These are phyloP conservation scores for Hypoxylon fragiforme DNA, from an alignment of 495 filamentous ascomycete genomes.

Conservation along the genomic window DNA sequence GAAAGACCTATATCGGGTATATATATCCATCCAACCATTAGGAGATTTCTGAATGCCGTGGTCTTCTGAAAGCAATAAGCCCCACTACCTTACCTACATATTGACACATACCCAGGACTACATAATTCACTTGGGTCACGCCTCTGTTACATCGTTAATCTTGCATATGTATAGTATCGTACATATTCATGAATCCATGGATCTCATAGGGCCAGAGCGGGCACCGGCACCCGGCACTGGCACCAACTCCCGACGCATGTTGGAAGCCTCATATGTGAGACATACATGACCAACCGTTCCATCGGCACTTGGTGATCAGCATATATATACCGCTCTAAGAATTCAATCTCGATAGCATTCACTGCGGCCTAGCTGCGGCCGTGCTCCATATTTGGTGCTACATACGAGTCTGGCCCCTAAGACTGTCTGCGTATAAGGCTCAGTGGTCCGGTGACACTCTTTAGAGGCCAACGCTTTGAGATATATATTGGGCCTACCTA, in stretches of 20 bases:
- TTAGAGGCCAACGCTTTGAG: neutral
- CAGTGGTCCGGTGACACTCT: neutral
- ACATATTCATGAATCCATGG: neutral
- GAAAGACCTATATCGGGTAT: neutral
- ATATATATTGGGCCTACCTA: neutral
- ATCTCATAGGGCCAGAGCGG: neutral
- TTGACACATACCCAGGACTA: neutral
- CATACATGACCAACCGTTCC: conserved; percentile 22
- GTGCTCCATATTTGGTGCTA: conserved; percentile 22
- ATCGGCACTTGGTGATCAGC: conserved; percentile 26
- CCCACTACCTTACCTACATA: neutral
- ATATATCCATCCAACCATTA: neutral
- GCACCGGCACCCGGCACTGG: neutral
- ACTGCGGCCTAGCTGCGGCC: conserved; percentile 15
- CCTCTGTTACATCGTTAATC: too few species aligned
- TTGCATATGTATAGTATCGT: neutral
- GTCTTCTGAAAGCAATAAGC: neutral
- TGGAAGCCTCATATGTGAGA: conserved; percentile 15
- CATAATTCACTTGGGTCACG: neutral
- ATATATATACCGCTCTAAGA: conserved; percentile 14
- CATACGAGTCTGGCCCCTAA: conserved; percentile 16
- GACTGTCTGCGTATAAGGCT: conserved; percentile 6
- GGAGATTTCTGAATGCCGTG: neutral
- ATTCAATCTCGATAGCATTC: conserved; percentile 13
- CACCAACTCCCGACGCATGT: conserved; percentile 16